Evolutionary conservation across 208 protist genomes (phyloP).

Genomic region (Trypanosoma vivax): DNA sequence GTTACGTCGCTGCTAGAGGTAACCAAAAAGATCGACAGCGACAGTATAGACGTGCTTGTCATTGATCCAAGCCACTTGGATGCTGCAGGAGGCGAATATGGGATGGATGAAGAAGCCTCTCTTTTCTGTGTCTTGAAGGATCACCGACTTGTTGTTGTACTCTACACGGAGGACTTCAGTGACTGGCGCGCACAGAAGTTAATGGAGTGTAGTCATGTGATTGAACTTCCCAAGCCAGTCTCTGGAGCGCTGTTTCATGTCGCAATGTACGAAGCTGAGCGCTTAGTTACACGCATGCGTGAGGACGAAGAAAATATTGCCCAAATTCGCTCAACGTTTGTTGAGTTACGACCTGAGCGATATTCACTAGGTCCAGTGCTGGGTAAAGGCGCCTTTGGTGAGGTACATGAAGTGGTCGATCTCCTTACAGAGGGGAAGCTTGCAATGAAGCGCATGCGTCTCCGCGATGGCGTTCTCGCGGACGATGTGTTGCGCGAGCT

Average conservation of each 20-base stretch:
- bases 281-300: conserved; percentile 61
- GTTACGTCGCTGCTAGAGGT: conserved; percentile 70
- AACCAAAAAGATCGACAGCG: conserved; percentile 48
- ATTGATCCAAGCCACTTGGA: conserved; percentile 75
- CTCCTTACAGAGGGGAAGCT: conserved; percentile 77
- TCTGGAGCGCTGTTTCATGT: conserved; percentile 69
- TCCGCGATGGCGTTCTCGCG: conserved; percentile 78
- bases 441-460: conserved; percentile 83
- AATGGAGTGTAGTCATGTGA: conserved; percentile 61
- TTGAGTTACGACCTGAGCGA: conserved; percentile 25
- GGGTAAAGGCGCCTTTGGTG: conserved; percentile 81
- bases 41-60: conserved; percentile 63
- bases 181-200: conserved; percentile 79
- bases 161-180: conserved; percentile 68
- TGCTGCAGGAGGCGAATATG: conserved; percentile 52
- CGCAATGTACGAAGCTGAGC: conserved; percentile 83
- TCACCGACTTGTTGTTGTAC: conserved; percentile 53
- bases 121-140: conserved; percentile 58
- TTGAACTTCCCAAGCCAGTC: conserved; percentile 74
- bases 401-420: conserved; percentile 86
- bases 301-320: conserved; percentile 80
- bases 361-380: conserved; percentile 60
- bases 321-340: conserved; percentile 72
- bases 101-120: conserved; percentile 24
- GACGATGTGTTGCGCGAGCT: conserved; percentile 84